phyloP scores from a whole-genome alignment of 2,329 filamentous ascomycete genomes.

The Ophiostoma fasciatum region DNA sequence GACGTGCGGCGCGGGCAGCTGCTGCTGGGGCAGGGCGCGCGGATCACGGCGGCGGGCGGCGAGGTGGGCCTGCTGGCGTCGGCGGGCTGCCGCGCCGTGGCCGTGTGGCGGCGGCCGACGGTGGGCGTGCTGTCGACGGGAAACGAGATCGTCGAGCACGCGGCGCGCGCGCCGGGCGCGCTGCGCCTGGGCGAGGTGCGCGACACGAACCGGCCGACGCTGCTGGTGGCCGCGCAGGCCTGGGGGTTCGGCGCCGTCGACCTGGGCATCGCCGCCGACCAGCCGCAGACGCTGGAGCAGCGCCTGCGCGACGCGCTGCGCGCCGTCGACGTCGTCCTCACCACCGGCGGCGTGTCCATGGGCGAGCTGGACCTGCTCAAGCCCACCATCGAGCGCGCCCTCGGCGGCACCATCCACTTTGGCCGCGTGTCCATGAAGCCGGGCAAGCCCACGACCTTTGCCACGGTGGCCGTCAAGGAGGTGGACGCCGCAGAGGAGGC shows the following conservation, averaged over 20 bases:
- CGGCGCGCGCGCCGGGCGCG: constrained; percentile 32
- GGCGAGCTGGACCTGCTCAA: constrained; percentile 94
- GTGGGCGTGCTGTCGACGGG: constrained; percentile 86
- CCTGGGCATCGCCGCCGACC: constrained; percentile 70
- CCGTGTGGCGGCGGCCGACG: constrained; percentile 59
- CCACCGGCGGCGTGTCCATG: constrained; percentile 92
- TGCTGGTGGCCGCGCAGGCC: constrained; percentile 61
- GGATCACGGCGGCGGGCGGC: constrained; percentile 75
- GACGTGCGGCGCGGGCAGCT: constrained; percentile 57
- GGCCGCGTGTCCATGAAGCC: constrained; percentile 96
- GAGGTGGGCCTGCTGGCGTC: constrained; percentile 84
- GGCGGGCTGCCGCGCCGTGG: constrained; percentile 58
- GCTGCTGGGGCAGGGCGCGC: constrained; percentile 63
- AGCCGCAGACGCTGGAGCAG: constrained; percentile 58
- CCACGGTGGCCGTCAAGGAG: constrained; percentile 59
- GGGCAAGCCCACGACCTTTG: constrained; percentile 94
- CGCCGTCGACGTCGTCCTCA: constrained; percentile 68
- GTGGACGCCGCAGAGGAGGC: neutral
- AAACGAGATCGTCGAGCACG: constrained; percentile 77
- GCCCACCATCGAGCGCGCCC: constrained; percentile 77
- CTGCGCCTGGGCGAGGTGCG: constrained; percentile 73
- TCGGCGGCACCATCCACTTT: constrained; percentile 91
- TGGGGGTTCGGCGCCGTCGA: constrained; percentile 71
- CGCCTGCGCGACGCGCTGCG: constrained; percentile 62
- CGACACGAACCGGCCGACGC: constrained; percentile 81